Evolutionary conservation across 2,329 filamentous ascomycete genomes (phyloP).

Genomic region (Cadophora gregata): DNA sequence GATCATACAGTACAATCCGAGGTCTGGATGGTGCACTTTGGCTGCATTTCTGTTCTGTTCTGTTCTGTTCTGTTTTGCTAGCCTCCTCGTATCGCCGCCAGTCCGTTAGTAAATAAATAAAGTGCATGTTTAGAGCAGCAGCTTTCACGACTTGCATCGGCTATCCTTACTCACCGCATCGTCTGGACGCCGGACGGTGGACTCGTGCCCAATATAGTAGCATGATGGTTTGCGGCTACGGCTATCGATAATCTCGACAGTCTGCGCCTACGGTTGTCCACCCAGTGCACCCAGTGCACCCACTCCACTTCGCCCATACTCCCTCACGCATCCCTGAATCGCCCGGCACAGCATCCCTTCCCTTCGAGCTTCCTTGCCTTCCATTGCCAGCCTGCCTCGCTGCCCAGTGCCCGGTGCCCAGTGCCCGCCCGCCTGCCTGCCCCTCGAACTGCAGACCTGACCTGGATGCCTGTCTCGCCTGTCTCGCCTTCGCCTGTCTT

Average conservation of each 20-base stretch:
- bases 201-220: neutral
- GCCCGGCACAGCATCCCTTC: neutral
- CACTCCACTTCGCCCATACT: neutral
- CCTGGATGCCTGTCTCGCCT: neutral
- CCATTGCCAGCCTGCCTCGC: too few relatives aligned
- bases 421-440: too few relatives aligned
- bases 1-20: slow-evolving; percentile 3
- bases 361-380: too few relatives aligned
- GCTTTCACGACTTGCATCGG: neutral
- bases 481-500: slow-evolving; percentile 3
- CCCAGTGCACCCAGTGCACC: too few relatives aligned
- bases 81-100: neutral
- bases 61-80: too few relatives aligned
- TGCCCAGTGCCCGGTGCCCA: too few relatives aligned
- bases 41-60: neutral
- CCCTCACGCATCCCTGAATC: neutral
- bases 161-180: slow-evolving; percentile 12
- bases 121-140: neutral
- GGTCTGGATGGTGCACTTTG: neutral
- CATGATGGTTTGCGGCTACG: neutral
- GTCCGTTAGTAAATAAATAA: neutral
- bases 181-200: neutral
- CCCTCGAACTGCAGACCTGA: neutral
- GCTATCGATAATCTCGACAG: neutral
- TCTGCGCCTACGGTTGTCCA: neutral